Base-by-base conservation (phyloP, 371 early-diverging fungal species). In the Chytridium lagenaria region DNA sequence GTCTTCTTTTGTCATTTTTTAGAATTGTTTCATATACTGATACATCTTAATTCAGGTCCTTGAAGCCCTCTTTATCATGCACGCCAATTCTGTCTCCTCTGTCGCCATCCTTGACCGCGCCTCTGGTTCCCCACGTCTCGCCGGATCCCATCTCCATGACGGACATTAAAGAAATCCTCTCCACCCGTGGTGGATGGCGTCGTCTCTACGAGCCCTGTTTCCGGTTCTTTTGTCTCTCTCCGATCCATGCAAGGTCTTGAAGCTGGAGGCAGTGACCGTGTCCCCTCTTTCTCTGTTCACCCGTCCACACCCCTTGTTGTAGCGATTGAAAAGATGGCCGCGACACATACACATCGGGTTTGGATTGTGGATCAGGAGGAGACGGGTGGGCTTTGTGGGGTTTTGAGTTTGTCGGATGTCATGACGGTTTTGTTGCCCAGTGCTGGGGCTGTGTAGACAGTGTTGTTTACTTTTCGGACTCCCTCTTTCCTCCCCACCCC, bases 271-370 rank as follows among this genome's bases (percentile, higher is more conserved):
- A 49, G 77, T 59, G 84, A 81, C 68, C 76, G 79, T 5, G 78
- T 77, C 0, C 84, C 84, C 1, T 50, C 74, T 34, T 81, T 83
- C 50, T 76, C 69, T 12, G 81, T 81, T 23, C 80, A 81, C 36
- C 80, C 84, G 1, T 51, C 59, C 16, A 80, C 82, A 0, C 73
- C 80, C 22, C 67, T 84, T n/a, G 72, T 79, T 36, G 68, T 70
- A 15, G 78, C 84, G 10, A 68, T 84, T 23, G 84, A 84, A 50
- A 78, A 78, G 70, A 79, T 84, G 79, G 75, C 76, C 10, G 84
- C 81, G 2, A 82, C 82, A 1, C 59, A 71, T 5, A 68, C 76
- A 12, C 84, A 84, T 55, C 70, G 84, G 1, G 74, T 80, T 5
- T 84, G 84, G 84, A 72, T 84, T 36, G 80, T 82, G 23, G 70